These are phyloP conservation scores for Lenzites betulinus DNA, from an alignment of 768 basidiomycete genomes.

Conservation along the genomic window DNA sequence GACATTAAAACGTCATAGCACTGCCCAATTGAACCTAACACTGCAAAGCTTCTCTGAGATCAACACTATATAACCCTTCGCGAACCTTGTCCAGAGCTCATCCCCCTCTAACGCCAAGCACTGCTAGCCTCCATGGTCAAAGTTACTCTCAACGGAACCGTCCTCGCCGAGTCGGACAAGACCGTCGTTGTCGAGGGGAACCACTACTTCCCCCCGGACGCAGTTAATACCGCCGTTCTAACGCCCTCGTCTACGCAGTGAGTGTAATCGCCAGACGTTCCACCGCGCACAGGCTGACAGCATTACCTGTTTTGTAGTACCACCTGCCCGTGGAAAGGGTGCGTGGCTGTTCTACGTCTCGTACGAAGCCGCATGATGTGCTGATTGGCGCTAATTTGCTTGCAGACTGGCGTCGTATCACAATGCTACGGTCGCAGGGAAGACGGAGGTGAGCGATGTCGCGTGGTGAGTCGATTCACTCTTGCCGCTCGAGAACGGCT, in stretches of 20 bases:
- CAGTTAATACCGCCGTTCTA: conserved; percentile 49
- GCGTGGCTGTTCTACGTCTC: conserved; percentile 13
- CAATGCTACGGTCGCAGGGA: conserved; percentile 51
- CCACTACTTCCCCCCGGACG: conserved; percentile 70
- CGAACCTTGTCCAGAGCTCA: background rate
- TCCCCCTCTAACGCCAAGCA: background rate
- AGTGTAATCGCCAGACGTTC: conserved; percentile 11
- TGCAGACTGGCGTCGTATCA: conserved; percentile 67
- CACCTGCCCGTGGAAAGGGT: conserved; percentile 77
- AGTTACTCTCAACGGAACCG: conserved; percentile 49
- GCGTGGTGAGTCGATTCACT: conserved; percentile 55
- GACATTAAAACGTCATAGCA: no score
- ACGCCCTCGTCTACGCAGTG: conserved; percentile 55
- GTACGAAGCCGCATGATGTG: no score
- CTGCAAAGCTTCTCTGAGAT: conserved; percentile 3
- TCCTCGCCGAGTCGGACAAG: conserved; percentile 58
- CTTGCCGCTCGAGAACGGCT: background rate
- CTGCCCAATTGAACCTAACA: background rate
- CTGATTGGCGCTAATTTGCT: no score
- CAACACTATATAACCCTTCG: conserved; percentile 5
- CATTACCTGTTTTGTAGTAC: conserved; percentile 37
- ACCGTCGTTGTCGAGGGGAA: conserved; percentile 67
- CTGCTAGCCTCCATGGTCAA: conserved; percentile 41
- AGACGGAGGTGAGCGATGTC: conserved; percentile 49
- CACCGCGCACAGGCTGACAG: background rate